These are phyloP conservation scores for Sordaria brevicollis DNA, from an alignment of 495 filamentous ascomycete genomes.

Conservation along the genomic window DNA sequence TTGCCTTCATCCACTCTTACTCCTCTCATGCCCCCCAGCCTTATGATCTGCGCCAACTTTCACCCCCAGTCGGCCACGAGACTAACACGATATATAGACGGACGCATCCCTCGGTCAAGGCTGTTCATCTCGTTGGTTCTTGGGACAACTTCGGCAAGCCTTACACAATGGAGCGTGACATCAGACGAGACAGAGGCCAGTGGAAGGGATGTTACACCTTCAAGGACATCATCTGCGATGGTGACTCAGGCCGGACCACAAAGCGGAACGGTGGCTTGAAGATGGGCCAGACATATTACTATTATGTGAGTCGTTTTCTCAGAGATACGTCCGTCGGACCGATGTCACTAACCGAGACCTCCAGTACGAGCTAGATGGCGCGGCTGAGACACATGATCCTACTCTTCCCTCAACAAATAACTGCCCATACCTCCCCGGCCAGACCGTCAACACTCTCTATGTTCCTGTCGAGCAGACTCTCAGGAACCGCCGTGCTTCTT, in stretches of 20 bases:
- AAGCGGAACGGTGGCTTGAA: slow-evolving; percentile 70
- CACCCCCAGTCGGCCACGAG: not conserved
- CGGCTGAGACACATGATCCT: slow-evolving; percentile 62
- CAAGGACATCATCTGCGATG: slow-evolving; percentile 75
- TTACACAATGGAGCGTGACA: slow-evolving; percentile 72
- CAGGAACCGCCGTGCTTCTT: slow-evolving; percentile 39
- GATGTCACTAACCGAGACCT: slow-evolving; percentile 12
- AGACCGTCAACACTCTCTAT: slow-evolving; percentile 70
- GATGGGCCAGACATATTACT: slow-evolving; percentile 91
- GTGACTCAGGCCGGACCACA: slow-evolving; percentile 41
- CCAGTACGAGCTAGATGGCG: slow-evolving; percentile 71
- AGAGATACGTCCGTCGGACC: not conserved
- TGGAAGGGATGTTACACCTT: slow-evolving; percentile 84
- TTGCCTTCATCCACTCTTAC: not conserved
- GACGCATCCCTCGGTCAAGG: slow-evolving; percentile 54
- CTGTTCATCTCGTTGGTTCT: slow-evolving; percentile 75
- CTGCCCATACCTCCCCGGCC: slow-evolving; percentile 83
- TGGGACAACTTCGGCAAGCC: slow-evolving; percentile 82
- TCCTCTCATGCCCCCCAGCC: not conserved
- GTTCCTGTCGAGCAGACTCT: slow-evolving; percentile 60
- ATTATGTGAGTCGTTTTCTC: slow-evolving; percentile 56
- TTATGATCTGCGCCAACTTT: not conserved
- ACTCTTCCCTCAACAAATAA: slow-evolving; percentile 57
- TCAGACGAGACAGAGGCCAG: slow-evolving; percentile 53
- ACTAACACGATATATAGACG: slow-evolving; percentile 35